Evolutionary conservation across 192 early-diverging fungal genomes (phyloP), one percentile per base, ranked within the genome.

Genomic region (Backusella macrospora): DNA sequence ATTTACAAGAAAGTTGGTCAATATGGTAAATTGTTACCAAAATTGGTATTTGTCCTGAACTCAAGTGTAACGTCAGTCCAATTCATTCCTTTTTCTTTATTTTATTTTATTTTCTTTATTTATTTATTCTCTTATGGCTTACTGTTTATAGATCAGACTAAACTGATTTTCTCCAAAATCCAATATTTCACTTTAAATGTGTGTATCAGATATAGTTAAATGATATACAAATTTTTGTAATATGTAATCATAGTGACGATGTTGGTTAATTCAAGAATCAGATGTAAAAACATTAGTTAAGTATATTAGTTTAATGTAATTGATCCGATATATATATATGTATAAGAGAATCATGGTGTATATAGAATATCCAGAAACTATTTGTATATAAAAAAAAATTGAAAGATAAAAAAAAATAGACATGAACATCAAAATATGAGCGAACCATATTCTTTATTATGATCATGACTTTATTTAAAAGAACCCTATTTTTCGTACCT

Each of bases 381-480:
- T 34, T 34, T 34, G 29, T 34, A 2, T 34, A 34, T 34, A 59
- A 26, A 55, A 46, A 59, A 26, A 26, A 26, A 59, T 34, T 34
- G 29, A 2, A 59, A 59, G 26, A 26, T 23, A 6, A 59, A 23
- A 12, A 59, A 10, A 43, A 43, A 21, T 23, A 34, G 29, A 59
- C 52, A 59, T 26, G 52, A 59, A 59, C 12, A 18, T 59, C 52
- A 26, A 59, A 13, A 18, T 0, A 26, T 59, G 21, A 29, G n/a
- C 52, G 52, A 59, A 59, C 52, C 18, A 59, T 59, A 59, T 59
- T 23, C 21, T 59, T 59, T 59, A 21, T 59, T 59, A 8, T 59
- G 52, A 59, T 59, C 52, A 59, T 59, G 52, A n/a, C 21, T 59
- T 59, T 59, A 59, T 59, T 59, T 59, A 18, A 26, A 59, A 59